A percentile compares a stretch with the other conserved stretches of the same genome.
Conservation (phyloP, 2,329 filamentous ascomycete species). For the Calycina marina region DNA sequence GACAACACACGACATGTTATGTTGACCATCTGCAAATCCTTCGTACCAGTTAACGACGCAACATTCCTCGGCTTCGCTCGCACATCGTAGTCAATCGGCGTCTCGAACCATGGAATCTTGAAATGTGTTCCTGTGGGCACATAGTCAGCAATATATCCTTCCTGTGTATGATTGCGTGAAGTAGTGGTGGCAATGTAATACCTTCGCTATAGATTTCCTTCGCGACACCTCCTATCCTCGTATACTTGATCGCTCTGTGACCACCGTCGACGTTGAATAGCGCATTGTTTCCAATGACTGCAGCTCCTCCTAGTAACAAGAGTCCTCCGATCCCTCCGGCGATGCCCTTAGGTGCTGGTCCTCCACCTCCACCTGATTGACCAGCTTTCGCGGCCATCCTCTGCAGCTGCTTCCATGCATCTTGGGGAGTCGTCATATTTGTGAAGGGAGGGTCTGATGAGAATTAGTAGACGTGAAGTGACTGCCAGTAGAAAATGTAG, state of each 20-base stretch:
- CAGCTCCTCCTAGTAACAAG: constrained; percentile 37
- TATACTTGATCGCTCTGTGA: constrained; percentile 98
- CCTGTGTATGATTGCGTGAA: no score
- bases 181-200: constrained; percentile 24
- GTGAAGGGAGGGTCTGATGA: constrained; percentile 4
- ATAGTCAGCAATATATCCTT: no score
- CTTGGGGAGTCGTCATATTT: constrained; percentile 38
- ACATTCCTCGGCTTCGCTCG: constrained; percentile 95
- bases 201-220: constrained; percentile 96
- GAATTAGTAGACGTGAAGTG: no score
- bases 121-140: constrained; percentile 67
- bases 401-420: constrained; percentile 47
- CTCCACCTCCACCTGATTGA: constrained; percentile 27
- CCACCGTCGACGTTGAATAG: constrained; percentile 88
- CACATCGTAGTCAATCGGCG: constrained; percentile 91
- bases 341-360: constrained; percentile 32
- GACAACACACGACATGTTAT: constrained; percentile 99
- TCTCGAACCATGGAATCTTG: constrained; percentile 93
- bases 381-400: constrained; percentile 46
- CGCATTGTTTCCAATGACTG: constrained; percentile 38
- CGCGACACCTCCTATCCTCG: constrained; percentile 77
- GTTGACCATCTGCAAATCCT: constrained; percentile 99
- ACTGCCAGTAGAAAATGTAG: no score
- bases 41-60: constrained; percentile 91
- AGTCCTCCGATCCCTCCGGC: constrained; percentile 38